These are phyloP conservation scores for Phytopythium kandeliae DNA, from an alignment of 352 stramenopile species.

Conservation along the genomic window DNA sequence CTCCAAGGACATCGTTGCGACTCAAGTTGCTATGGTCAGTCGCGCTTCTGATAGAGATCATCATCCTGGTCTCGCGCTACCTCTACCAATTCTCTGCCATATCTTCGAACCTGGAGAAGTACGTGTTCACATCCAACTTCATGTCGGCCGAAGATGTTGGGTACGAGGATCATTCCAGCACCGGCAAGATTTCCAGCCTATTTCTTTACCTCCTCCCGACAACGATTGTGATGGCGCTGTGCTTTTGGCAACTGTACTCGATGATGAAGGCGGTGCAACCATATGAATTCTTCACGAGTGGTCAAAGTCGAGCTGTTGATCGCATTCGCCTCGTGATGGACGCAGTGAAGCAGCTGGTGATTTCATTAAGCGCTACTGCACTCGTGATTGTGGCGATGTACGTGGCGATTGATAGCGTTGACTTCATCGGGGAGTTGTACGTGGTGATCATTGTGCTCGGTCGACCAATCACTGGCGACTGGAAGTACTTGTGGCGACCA, in stretches of 20 bases:
- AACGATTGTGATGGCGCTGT: constrained; percentile 58
- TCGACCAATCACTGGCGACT: constrained; percentile 44
- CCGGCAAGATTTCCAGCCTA: constrained; percentile 53
- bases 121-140: constrained; percentile 69
- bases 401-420: constrained; percentile 50
- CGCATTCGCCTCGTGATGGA: constrained; percentile 47
- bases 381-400: constrained; percentile 70
- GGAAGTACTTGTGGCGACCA: constrained; percentile 72
- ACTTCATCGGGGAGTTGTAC: constrained; percentile 62
- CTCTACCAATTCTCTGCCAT: constrained; percentile 79
- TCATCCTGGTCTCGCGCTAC: constrained; percentile 67
- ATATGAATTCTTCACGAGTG: constrained; percentile 62
- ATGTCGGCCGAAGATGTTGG: constrained; percentile 71
- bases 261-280: constrained; percentile 58
- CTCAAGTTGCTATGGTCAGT: constrained; percentile 75
- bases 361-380: constrained; percentile 62
- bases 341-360: constrained; percentile 53
- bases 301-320: constrained; percentile 46
- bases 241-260: constrained; percentile 79
- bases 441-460: constrained; percentile 55
- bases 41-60: constrained; percentile 61
- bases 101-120: constrained; percentile 46
- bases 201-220: constrained; percentile 81
- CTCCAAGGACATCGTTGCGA: constrained; percentile 60
- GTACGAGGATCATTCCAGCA: constrained; percentile 56